Conservation (phyloP, 2,329 filamentous ascomycete genomes). For the Phaeosphaeriaceae sp. region DNA sequence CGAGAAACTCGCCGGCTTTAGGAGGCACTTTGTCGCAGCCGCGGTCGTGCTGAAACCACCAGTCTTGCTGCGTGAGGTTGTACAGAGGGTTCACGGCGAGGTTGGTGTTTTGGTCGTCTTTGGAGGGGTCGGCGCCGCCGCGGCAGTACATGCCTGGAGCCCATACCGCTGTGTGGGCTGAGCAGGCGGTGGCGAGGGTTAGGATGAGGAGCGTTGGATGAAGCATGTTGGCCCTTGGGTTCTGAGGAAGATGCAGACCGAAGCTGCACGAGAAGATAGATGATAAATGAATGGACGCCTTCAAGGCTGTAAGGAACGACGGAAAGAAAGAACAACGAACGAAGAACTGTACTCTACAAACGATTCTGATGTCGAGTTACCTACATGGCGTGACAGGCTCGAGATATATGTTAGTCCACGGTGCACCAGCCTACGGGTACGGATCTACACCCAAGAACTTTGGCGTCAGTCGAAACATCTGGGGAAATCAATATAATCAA, state of each 20-base stretch:
- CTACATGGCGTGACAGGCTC: background rate
- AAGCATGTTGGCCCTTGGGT: constrained; percentile 11
- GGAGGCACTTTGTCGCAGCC: constrained; percentile 55
- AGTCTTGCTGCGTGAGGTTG: constrained; percentile 53
- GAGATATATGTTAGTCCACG: background rate
- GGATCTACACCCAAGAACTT: constrained; percentile 1
- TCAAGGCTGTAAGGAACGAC: constrained; percentile 16
- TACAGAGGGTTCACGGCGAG: constrained; percentile 56
- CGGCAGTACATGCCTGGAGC: constrained; percentile 52
- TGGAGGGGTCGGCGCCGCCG: constrained; percentile 34
- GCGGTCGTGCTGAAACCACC: constrained; percentile 61
- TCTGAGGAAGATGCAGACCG: background rate
- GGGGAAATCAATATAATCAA: constrained; percentile 3
- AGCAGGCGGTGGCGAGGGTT: constrained; percentile 16
- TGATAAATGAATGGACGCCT: constrained; percentile 18
- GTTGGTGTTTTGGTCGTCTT: constrained; percentile 55
- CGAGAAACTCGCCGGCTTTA: constrained; percentile 48
- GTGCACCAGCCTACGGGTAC: background rate
- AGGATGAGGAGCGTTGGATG: constrained; percentile 14
- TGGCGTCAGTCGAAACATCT: constrained; percentile 9
- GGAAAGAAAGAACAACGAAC: background rate
- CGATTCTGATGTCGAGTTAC: background rate
- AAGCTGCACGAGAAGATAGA: background rate
- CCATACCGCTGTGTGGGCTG: constrained; percentile 50
- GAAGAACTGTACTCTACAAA: constrained; percentile 2